phyloP scores from a whole-genome alignment of 148 eudicot genomes.

The Rhododendron vialii region DNA sequence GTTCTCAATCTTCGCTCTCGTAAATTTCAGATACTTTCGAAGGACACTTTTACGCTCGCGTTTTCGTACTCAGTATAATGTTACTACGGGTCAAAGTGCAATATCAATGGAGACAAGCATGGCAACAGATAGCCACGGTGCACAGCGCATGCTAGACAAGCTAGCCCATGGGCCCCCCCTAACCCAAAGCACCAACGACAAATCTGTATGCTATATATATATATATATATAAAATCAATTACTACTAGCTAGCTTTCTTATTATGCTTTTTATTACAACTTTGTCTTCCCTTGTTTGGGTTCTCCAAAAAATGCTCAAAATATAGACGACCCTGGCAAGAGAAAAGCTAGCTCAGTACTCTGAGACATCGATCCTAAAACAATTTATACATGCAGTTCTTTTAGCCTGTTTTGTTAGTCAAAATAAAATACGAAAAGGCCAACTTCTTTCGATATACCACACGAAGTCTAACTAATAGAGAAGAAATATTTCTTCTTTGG shows the following conservation, averaged over 20 bases:
- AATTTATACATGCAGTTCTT: background rate
- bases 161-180: slow-evolving; percentile 40
- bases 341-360: background rate
- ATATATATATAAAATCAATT: background rate
- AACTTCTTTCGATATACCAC: background rate
- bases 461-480: no score
- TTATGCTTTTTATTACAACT: background rate
- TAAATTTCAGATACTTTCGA: background rate
- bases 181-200: background rate
- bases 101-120: slow-evolving; percentile 41
- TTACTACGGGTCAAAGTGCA: background rate
- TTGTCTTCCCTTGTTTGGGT: background rate
- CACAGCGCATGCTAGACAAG: slow-evolving; percentile 64
- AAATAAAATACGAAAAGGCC: background rate
- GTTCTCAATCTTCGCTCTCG: background rate
- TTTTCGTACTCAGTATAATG: no score
- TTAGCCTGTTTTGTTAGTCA: background rate
- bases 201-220: background rate
- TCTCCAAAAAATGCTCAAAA: background rate
- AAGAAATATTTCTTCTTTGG: background rate
- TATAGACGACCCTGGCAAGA: background rate
- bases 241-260: background rate
- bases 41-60: background rate
- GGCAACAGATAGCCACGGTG: slow-evolving; percentile 38
- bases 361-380: background rate